Base-by-base conservation (phyloP, 2,329 filamentous ascomycete genomes). In the Teratosphaeria viscida region DNA sequence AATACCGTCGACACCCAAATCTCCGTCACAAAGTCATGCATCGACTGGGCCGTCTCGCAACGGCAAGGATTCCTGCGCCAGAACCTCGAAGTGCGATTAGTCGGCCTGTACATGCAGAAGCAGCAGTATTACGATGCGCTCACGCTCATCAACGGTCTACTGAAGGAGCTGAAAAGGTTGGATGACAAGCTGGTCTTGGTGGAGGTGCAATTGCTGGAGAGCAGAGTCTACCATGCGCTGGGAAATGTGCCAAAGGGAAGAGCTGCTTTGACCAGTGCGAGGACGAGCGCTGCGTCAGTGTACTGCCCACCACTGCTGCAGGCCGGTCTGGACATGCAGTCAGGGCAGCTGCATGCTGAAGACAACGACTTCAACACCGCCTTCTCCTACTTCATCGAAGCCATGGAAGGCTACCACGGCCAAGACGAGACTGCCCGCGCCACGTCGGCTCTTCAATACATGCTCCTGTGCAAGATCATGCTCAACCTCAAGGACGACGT, bases 391-490 rank as follows among this genome's bases (percentile, higher is more conserved):
- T 99, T 99, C 76, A 97, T 99, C 75, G 94, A 99, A 79, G 94
- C 95, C 2, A 85, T 99, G 64, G 94, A 99, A 73, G 94, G 94
- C 62, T 99, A 97, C 77, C 90, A 94, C 77, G 87, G 87, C 54
- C 91, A 95, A 74, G 94, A 99, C 67, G 91, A 96, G 73, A 79
- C 86, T 47, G 79, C 82, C 64, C 91, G 92, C 77, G 94, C 95
- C n/a, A 95, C 92, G n/a, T 90, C 92, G 12, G 91, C 94, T 11
- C 81, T 99, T 65, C 94, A 99, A 80, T 99, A 99, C 81, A 99
- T 99, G 94, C 84, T 99, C 58, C 86, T 99, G 39, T 97, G 94
- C 85, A 99, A 99, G 81, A 94, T 99, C 75, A 99, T 99, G 95
- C 83, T 99, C 68, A 99, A 99, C 78, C 82, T 95, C 49, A 90